phyloP scores from a whole-genome alignment of 179 eudicot species.

The Amaranthus tricolor region DNA sequence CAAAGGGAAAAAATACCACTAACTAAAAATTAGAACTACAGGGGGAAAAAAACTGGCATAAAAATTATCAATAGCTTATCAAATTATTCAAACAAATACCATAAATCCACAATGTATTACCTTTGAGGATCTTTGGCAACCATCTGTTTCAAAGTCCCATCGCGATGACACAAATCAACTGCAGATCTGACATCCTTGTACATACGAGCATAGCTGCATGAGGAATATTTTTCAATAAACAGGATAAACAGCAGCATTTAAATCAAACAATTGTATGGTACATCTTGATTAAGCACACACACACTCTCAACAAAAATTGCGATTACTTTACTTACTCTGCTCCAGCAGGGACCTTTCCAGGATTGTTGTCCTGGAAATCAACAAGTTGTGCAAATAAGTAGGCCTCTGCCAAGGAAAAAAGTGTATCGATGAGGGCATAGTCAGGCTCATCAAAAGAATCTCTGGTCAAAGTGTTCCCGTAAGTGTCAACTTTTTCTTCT shows the following conservation, averaged over 20 bases:
- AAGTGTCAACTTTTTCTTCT: slow-evolving; percentile 76
- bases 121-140: slow-evolving; percentile 93
- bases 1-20: neutral
- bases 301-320: neutral
- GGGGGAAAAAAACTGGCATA: neutral
- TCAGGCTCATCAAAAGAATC: slow-evolving; percentile 98
- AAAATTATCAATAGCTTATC: neutral
- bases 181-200: slow-evolving; percentile 98
- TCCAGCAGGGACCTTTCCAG: slow-evolving; percentile 63
- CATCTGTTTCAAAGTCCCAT: slow-evolving; percentile 93
- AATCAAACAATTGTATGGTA: slow-evolving; percentile 1
- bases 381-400: slow-evolving; percentile 97
- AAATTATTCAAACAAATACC: neutral
- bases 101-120: slow-evolving; percentile 29
- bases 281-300: neutral
- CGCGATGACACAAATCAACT: slow-evolving; percentile 97
- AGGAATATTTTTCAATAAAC: slow-evolving; percentile 4
- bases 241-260: slow-evolving; percentile 1
- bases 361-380: slow-evolving; percentile 84
- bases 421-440: slow-evolving; percentile 94
- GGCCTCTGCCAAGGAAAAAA: slow-evolving; percentile 95
- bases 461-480: slow-evolving; percentile 74
- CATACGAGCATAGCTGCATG: slow-evolving; percentile 81
- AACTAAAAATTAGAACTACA: neutral
- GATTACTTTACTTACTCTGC: slow-evolving; percentile 63